Base-by-base conservation (phyloP, 2,329 filamentous ascomycete genomes). In the Alternaria longipes region DNA sequence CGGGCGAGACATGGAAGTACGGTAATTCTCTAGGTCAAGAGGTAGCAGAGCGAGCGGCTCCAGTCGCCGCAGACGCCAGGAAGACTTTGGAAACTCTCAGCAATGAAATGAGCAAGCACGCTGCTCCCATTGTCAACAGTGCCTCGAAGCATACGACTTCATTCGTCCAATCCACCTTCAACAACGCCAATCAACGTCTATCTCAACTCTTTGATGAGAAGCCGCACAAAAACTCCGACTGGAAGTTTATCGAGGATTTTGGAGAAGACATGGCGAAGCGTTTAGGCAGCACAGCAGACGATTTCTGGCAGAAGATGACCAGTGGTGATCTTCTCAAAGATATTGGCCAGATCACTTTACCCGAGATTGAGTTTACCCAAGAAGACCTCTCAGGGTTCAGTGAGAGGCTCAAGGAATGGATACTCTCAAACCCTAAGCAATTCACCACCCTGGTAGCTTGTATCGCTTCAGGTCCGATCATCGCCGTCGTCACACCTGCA, bases 371-470 rank as follows among this genome's bases (percentile, higher is more conserved):
- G 0, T 34, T 34, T 12, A 34, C 12, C 14, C 12, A 2, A 12
- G 14, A 34, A 34, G 32, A 34, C 32, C 1, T 34, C 32, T 34
- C 32, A 34, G 32, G 32, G 0, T 34, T 34, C 32, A 34, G 32
- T 5, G 32, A 34, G 32, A 34, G 14, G 11, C 11, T 34, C 32
- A 34, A 34, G 1, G 32, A 34, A 16, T 34, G 32, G 32, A 34
- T 34, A 0, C 11, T 34, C 12, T 34, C 0, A 0, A 34, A 34
- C 0, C 12, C 1, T 7, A 0, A 16, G 14, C 32, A 0, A 12
- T 34, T 34, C 32, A 7, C 0, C 1, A 0, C 32, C 12, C 16
- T 34, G 32, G 1, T 34, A 12, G 32, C 32, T 16, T 34, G 32
- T 11, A 34, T 34, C 32, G 30, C 30, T 34, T 34, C 30, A 2